Percentiles rank a stretch among this genome's conserved stretches.
phyloP scores from a whole-genome alignment of 129 eudicot species.

The Arctium minus region DNA sequence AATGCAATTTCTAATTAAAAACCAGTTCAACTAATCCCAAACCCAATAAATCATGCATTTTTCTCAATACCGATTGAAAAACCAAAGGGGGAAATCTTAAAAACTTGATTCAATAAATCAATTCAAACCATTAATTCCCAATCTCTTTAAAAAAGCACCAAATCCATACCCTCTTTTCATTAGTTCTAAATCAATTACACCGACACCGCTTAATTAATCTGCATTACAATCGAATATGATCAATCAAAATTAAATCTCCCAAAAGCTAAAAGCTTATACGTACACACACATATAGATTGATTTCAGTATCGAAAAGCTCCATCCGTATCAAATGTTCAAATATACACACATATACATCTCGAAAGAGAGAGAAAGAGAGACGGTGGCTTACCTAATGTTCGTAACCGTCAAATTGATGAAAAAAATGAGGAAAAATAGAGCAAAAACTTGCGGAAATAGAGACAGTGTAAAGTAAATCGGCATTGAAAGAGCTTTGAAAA shows the following conservation, averaged over 20 bases:
- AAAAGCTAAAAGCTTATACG: neutral
- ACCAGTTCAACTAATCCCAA: constrained; percentile 4
- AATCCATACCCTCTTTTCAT: constrained; percentile 6
- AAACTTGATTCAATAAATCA: neutral
- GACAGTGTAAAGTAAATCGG: constrained; percentile 5
- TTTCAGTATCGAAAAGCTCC: neutral
- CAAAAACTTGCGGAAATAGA: neutral
- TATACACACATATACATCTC: neutral
- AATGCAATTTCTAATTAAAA: constrained; percentile 1
- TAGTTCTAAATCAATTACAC: neutral
- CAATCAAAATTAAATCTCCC: neutral
- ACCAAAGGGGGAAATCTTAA: neutral
- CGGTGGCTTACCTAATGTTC: constrained; percentile 12
- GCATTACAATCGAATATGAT: constrained; percentile 17
- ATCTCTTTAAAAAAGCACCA: neutral
- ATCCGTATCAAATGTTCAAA: neutral
- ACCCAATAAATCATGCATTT: neutral
- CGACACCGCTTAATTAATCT: neutral
- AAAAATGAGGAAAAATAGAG: neutral
- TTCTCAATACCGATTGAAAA: neutral
- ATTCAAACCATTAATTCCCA: constrained; percentile 10
- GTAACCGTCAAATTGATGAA: constrained; percentile 31
- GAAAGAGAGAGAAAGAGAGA: neutral
- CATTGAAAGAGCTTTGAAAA: constrained; percentile 18
- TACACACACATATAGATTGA: neutral